Percentiles rank a stretch among this genome's conserved stretches.
phyloP scores from a whole-genome alignment of 2,329 filamentous ascomycete species.

The Fusarium sp. region DNA sequence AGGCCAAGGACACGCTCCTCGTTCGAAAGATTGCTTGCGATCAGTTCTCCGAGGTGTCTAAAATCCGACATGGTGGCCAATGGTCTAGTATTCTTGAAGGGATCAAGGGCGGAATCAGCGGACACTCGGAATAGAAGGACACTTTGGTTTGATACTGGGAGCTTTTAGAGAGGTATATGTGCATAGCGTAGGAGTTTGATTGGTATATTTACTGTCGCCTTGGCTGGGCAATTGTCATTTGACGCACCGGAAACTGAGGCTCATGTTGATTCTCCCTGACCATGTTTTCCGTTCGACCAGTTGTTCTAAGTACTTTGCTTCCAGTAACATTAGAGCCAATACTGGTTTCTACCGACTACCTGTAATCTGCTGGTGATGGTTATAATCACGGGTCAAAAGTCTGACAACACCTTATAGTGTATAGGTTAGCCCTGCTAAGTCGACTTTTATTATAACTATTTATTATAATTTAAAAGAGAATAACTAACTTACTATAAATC shows the following conservation, averaged over 20 bases:
- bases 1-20: conserved; percentile 77
- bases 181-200: conserved; percentile 46
- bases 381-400: too few relatives aligned
- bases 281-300: neutral
- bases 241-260: neutral
- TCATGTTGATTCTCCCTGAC: neutral
- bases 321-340: neutral
- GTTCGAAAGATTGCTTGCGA: conserved; percentile 79
- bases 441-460: too few relatives aligned
- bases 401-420: too few relatives aligned
- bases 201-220: conserved; percentile 1
- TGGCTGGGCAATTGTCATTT: neutral
- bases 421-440: too few relatives aligned
- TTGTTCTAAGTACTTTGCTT: neutral
- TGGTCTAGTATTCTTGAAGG: conserved; percentile 65
- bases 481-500: too few relatives aligned
- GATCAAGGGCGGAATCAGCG: conserved; percentile 58
- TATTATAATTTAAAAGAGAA: too few relatives aligned
- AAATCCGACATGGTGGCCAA: conserved; percentile 56
- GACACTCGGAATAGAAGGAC: conserved; percentile 45
- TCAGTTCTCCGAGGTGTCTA: conserved; percentile 61
- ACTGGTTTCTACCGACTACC: too few relatives aligned
- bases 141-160: neutral
- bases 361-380: too few relatives aligned
- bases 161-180: conserved; percentile 1